Evolutionary conservation across 1,284 basidiomycete species (phyloP).

Genomic region (Austropuccinia psidii): DNA sequence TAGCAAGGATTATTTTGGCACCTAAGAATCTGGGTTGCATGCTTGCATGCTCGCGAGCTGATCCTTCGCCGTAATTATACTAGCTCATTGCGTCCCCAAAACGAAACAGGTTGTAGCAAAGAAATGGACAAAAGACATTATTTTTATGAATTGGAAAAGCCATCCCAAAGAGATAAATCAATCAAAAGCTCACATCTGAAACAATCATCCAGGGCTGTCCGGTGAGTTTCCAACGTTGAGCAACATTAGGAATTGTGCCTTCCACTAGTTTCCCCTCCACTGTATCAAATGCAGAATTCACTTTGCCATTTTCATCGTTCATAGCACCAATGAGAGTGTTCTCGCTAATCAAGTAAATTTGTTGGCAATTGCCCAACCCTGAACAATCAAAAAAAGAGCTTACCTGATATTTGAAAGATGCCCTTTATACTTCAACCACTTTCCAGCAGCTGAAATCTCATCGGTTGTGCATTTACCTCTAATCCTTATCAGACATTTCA

Average conservation of each 20-base stretch:
- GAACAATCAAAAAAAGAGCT: neutral
- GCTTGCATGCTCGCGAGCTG: slow-evolving; percentile 95
- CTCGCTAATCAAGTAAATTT: slow-evolving; percentile 37
- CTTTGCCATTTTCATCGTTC: slow-evolving; percentile 83
- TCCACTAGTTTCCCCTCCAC: slow-evolving; percentile 45
- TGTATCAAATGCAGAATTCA: slow-evolving; percentile 78
- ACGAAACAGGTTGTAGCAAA: neutral
- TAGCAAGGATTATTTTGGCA: slow-evolving; percentile 50
- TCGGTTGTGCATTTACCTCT: slow-evolving; percentile 98
- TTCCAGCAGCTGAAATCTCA: slow-evolving; percentile 89
- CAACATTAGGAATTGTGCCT: slow-evolving; percentile 79
- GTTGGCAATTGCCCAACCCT: too few species aligned
- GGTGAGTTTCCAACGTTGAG: slow-evolving; percentile 73
- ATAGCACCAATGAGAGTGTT: slow-evolving; percentile 56
- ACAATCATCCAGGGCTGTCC: slow-evolving; percentile 86
- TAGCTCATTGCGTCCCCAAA: neutral
- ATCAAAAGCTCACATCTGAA: slow-evolving; percentile 57
- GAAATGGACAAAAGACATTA: neutral
- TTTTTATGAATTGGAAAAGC: neutral
- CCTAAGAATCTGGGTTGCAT: slow-evolving; percentile 94
- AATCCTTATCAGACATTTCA: slow-evolving; percentile 72
- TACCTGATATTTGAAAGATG: slow-evolving; percentile 43
- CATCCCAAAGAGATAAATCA: neutral
- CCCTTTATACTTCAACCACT: slow-evolving; percentile 95
- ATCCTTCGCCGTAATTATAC: slow-evolving; percentile 81